Evolutionary conservation across 345 rosid species (phyloP).

Genomic region (Carallia pectinifolia): DNA sequence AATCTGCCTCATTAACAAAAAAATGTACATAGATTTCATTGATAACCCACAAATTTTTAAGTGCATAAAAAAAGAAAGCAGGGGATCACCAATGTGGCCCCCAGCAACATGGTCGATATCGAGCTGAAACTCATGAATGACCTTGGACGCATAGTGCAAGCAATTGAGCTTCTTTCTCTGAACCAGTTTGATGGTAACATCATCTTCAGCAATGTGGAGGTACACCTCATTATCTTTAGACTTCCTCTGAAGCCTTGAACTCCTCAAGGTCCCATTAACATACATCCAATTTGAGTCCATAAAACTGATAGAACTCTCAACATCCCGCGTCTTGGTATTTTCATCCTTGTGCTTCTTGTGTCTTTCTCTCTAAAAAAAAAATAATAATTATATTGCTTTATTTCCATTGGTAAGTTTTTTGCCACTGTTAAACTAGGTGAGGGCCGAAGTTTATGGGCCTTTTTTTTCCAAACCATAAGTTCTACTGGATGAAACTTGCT

Average conservation of each 20-base stretch:
- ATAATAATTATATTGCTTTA: too few relatives aligned
- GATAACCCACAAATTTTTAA: too few relatives aligned
- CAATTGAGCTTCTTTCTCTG: slow-evolving; percentile 80
- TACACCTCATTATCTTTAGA: slow-evolving; percentile 83
- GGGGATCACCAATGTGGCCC: slow-evolving; percentile 77
- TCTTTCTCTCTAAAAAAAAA: slow-evolving; percentile 20
- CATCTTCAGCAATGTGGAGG: slow-evolving; percentile 76
- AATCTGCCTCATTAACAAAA: slow-evolving; percentile 18
- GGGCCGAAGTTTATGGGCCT: too few relatives aligned
- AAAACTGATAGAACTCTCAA: slow-evolving; percentile 36
- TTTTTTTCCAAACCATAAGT: too few relatives aligned
- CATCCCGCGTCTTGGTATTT: not conserved
- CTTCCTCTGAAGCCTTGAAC: slow-evolving; percentile 89
- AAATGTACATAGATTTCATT: not conserved
- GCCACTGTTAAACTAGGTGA: too few relatives aligned
- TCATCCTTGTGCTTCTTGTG: slow-evolving; percentile 44
- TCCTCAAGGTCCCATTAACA: slow-evolving; percentile 43
- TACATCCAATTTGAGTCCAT: not conserved
- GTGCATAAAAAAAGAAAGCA: slow-evolving; percentile 22
- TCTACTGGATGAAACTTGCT: too few relatives aligned
- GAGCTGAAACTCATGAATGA: slow-evolving; percentile 72
- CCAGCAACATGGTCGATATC: slow-evolving; percentile 89
- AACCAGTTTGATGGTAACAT: slow-evolving; percentile 79
- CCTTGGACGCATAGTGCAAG: slow-evolving; percentile 67
- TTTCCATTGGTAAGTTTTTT: too few relatives aligned